These are phyloP conservation scores for Ustilago hordei DNA, from an alignment of 1,284 basidiomycete genomes.

Conservation along the genomic window DNA sequence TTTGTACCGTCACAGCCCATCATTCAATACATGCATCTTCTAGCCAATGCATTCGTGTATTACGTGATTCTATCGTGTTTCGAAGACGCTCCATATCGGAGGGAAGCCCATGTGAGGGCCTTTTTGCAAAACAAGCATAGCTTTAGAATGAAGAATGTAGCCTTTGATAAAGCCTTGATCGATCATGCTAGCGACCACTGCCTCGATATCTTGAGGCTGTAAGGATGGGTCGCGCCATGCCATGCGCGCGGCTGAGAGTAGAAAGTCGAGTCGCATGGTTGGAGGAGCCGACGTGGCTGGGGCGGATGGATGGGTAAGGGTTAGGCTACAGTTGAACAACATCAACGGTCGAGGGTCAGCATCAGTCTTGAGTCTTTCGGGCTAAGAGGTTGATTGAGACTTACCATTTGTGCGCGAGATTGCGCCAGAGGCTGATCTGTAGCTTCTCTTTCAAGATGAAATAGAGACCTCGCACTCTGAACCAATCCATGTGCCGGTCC, in stretches of 20 bases:
- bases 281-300: constrained; percentile 61
- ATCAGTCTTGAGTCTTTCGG: constrained; percentile 7
- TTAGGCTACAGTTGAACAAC: constrained; percentile 6
- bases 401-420: constrained; percentile 68
- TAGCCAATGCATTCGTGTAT: background rate
- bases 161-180: constrained; percentile 71
- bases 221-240: constrained; percentile 67
- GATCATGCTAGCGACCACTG: constrained; percentile 69
- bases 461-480: constrained; percentile 68
- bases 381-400: constrained; percentile 14
- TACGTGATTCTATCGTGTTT: constrained; percentile 10
- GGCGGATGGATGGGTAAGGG: constrained; percentile 14
- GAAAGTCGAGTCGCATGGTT: constrained; percentile 60
- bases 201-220: constrained; percentile 70
- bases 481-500: constrained; percentile 66
- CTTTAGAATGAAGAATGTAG: constrained; percentile 70
- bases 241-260: constrained; percentile 64
- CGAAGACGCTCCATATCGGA: constrained; percentile 57
- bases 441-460: constrained; percentile 70
- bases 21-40: background rate
- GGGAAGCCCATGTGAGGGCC: constrained; percentile 69
- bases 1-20: constrained; percentile 16
- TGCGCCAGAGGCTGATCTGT: constrained; percentile 70
- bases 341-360: background rate
- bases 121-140: constrained; percentile 69